Evolutionary conservation across 129 eudicot genomes (phyloP).

Genomic region (Scalesia atractyloides): DNA sequence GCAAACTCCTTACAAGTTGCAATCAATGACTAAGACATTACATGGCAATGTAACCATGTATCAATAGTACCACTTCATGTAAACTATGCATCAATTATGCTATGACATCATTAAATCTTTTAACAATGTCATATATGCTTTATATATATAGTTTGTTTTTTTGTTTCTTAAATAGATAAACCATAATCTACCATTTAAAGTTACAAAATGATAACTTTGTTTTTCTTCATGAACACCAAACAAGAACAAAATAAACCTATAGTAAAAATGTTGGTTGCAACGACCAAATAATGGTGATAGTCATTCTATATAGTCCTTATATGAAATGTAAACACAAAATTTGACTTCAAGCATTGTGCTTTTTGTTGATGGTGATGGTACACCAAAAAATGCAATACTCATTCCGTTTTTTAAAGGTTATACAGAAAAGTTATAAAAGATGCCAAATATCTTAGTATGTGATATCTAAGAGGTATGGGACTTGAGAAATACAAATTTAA

Average conservation of each 20-base stretch:
- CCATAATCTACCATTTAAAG: background rate
- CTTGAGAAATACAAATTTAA: no score
- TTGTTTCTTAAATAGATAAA: background rate
- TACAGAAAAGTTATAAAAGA: background rate
- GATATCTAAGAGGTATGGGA: background rate
- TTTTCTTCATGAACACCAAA: background rate
- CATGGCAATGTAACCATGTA: constrained; percentile 30
- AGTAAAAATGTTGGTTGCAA: constrained; percentile 3
- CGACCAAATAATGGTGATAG: background rate
- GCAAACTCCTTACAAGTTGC: constrained; percentile 28
- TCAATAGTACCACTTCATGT: constrained; percentile 26
- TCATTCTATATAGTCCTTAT: constrained; percentile 1
- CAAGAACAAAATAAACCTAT: background rate
- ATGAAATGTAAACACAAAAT: background rate
- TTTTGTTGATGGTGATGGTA: background rate
- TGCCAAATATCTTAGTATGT: background rate
- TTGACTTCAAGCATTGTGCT: background rate
- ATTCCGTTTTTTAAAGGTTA: background rate
- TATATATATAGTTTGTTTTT: background rate
- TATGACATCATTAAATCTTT: background rate
- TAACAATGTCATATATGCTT: background rate
- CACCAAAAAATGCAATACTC: background rate
- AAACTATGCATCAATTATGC: constrained; percentile 6
- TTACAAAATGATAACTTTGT: background rate
- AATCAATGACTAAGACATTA: constrained; percentile 35